Base-by-base conservation (phyloP, 2,329 filamentous ascomycete species). In the Cordyceps farinosa region DNA sequence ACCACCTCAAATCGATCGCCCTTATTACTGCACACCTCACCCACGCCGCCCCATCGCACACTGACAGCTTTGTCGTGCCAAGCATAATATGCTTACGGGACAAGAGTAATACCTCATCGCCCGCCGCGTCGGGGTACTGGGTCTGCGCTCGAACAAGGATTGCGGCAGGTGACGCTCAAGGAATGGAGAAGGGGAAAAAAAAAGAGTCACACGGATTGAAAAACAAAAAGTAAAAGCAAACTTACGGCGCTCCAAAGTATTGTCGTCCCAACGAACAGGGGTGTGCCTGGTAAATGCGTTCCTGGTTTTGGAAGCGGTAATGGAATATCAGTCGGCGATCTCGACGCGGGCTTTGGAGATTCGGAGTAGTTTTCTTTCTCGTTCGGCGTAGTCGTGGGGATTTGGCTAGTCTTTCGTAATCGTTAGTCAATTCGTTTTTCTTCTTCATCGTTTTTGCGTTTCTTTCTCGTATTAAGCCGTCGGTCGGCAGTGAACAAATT, bases 81-180 rank as follows among this genome's bases (percentile, higher is more conserved):
- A 61, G 48, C 59, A 61, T 61, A 61, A 61, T 61, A 61, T 55
- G 59, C 59, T 61, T 53, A 61, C 59, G 50, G 59, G 32, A 52
- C 2, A 47, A 61, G 59, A 54, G 59, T 61, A 61, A 61, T 61
- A 61, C 29, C 38, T 13, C 13, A 45, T n/a, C 42, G 42, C 42
- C 30, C 9, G 29, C 54, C 3, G 17, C 36, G 15, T 6, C n/a
- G 22, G 38, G 11, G 38, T 6, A 40, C 38, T 56, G 53, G 22
- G 52, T 42, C 50, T 53, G 32, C 29, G 30, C 48, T 13, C 13
- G 11, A n/a, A 11, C 30, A 6, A 17, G 48, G 32, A 38, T 36
- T 36, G 50, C 13, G 9, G 51, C 7, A 27, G 42, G 22, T 59
- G 34, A 30, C 45, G 17, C 8, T 6, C 27, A 11, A 29, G 22